Evolutionary conservation across 805 yeast genomes (phyloP).

Genomic region (Suhomyces vadensis): DNA sequence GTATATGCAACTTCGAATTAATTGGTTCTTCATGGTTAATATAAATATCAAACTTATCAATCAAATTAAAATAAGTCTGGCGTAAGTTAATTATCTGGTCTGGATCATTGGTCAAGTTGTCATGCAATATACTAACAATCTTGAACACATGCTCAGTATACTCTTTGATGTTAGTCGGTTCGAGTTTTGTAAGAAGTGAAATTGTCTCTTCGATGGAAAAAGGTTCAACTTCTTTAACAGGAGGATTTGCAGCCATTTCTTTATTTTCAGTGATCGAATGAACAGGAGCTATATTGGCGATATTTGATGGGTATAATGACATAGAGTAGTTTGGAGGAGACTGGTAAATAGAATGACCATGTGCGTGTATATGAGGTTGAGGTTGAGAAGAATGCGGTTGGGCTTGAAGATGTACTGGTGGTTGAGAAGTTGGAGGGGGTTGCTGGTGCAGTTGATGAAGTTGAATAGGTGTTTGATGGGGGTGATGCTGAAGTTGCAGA

Average conservation of each 20-base stretch:
- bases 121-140: slow-evolving; percentile 27
- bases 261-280: neutral
- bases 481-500: slow-evolving; percentile 7
- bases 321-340: slow-evolving; percentile 5
- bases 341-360: slow-evolving; percentile 5
- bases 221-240: slow-evolving; percentile 1
- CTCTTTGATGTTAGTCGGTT: slow-evolving; percentile 34
- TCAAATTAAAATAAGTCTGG: slow-evolving; percentile 25
- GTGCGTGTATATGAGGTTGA: slow-evolving; percentile 12
- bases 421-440: slow-evolving; percentile 2
- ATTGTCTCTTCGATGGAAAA: slow-evolving; percentile 26
- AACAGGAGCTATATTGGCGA: slow-evolving; percentile 4
- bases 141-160: slow-evolving; percentile 40
- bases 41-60: slow-evolving; percentile 24
- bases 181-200: slow-evolving; percentile 25
- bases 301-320: slow-evolving; percentile 2
- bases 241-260: neutral
- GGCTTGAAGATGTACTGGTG: slow-evolving; percentile 4
- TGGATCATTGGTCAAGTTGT: slow-evolving; percentile 12
- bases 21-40: slow-evolving; percentile 27
- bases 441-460: neutral
- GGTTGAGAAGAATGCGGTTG: slow-evolving; percentile 10
- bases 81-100: slow-evolving; percentile 21
- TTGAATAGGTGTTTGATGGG: slow-evolving; percentile 5
- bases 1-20: slow-evolving; percentile 30